Evolutionary conservation across 2,329 filamentous ascomycete species (phyloP), one percentile per base, ranked within the genome.

Genomic region (Ascochyta clinopodiicola): DNA sequence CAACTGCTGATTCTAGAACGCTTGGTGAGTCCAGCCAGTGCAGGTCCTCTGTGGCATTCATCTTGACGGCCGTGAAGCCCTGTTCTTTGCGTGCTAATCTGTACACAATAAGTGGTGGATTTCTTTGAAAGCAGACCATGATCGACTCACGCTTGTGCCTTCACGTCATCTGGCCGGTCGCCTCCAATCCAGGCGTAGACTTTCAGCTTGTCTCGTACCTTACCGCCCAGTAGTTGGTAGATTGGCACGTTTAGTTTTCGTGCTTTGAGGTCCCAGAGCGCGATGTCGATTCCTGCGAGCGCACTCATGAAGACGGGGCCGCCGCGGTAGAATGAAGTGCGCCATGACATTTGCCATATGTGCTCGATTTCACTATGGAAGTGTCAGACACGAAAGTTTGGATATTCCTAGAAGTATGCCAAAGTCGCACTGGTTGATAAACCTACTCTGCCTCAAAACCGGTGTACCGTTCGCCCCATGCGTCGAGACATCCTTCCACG

Each of bases 101-200:
- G 57, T 3, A 9, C 43, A 6, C 9, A 35, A 15, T 35, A 15
- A 35, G 32, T 35, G 32, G 8, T n/a, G 15, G 32, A 13, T 35
- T 35, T n/a, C 9, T 17, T 12, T 8, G n/a, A 8, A 35, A 7
- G n/a, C 6, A 35, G 15, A 17, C 5, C n/a, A n/a, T 17, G 4
- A 67, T 81, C 63, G 72, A 87, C 80, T 35, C 8, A 35, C 32
- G 86, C 88, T 65, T 87, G 84, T 2, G 67, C 69, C 64, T 86
- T 84, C 2, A 92, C 83, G 62, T 91, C 89, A 7, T 77, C 73
- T 0, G 90, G 90, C 4, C 88, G 78, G 62, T 92, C 89, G 3
- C 89, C 89, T 3, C 89, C 89, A 54, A 92, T 92, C 89, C 90
- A 92, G 13, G 86, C 86, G 67, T 92, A 92, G 0, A 92, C 89